Conservation (phyloP, 2,329 filamentous ascomycete genomes). For the Pseudogymnoascus sp. region DNA sequence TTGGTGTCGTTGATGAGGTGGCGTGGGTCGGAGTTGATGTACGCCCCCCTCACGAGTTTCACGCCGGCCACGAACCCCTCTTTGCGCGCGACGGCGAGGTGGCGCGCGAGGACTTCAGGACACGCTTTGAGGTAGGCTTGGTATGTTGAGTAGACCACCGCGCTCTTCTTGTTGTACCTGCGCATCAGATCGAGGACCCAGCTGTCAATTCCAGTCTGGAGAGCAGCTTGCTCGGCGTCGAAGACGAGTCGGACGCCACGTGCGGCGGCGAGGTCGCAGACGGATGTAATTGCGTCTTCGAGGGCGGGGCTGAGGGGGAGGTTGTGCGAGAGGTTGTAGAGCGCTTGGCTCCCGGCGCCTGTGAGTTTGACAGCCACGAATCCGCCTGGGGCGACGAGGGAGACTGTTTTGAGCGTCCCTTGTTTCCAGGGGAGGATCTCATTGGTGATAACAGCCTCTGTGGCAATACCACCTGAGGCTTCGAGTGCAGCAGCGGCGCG, state of each 20-base stretch:
- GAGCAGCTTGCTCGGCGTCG: conserved; percentile 73
- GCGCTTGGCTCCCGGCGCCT: conserved; percentile 67
- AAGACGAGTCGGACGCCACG: conserved; percentile 69
- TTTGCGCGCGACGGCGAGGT: conserved; percentile 49
- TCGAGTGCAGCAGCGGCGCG: conserved; percentile 39
- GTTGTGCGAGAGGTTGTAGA: conserved; percentile 55
- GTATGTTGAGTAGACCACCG: conserved; percentile 73
- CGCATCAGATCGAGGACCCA: conserved; percentile 73
- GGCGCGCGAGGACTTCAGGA: conserved; percentile 45
- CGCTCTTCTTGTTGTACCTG: conserved; percentile 60
- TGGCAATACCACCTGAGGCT: conserved; percentile 38
- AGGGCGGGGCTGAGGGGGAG: conserved; percentile 56
- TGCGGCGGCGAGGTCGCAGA: conserved; percentile 62
- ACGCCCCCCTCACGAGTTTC: conserved; percentile 69
- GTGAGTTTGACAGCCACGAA: conserved; percentile 61
- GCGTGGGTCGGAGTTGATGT: conserved; percentile 60
- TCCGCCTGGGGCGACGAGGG: conserved; percentile 40
- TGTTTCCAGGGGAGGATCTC: conserved; percentile 65
- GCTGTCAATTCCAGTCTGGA: conserved; percentile 71
- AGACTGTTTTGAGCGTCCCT: conserved; percentile 66
- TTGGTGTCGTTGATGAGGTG: conserved; percentile 65
- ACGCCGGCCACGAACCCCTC: conserved; percentile 60
- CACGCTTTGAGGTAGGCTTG: conserved; percentile 65
- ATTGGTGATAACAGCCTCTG: conserved; percentile 38
- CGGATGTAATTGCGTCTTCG: conserved; percentile 58